Base-by-base conservation (phyloP, 768 basidiomycete species). In the Xerocomellus amylosporus region DNA sequence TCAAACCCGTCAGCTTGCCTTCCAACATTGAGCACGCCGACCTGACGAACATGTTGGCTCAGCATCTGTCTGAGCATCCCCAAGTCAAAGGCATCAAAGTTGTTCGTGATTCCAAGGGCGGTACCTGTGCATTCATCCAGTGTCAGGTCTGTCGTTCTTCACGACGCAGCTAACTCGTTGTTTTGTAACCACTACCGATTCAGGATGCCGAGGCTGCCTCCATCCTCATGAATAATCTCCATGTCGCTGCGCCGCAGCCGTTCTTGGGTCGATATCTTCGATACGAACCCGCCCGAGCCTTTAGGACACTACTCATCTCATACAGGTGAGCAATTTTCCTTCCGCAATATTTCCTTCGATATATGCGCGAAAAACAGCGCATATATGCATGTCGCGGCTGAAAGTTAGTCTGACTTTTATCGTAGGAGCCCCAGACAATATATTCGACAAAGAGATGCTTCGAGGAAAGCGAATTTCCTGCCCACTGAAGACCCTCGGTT, bases 51-150 rank as follows among this genome's bases (percentile, higher is more conserved):
- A 73, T 85, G 65, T 78, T 93, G 47, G 74, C 78, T 42, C 79
- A 83, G 34, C 88, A 89, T 67, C 77, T 92, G 50, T 83, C 85
- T 8, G 79, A 80, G 49, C 79, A 87, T 65, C 75, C 81, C 0
- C 80, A 84, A 56, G 74, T 90, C 59, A 85, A 82, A 67, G 80
- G 79, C 46, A 78, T 91, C 68, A 82, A 81, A 54, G 83, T 90
- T 49, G 81, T 90, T 39, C 84, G 84, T 52, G 87, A 90, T 68
- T 81, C 79, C 53, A 87, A 85, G 67, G 87, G 87, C 37, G 86
- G 88, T 14, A 81, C 87, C 42, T 92, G 90, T 64, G 90, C 90
- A 53, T 93, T 93, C 67, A 85, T 90, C 22, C 90, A 92, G 71
- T 91, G 89, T 77, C 80, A 89, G 77, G 90, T 90, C 63, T 41